These are phyloP conservation scores for Ambrosia trifida DNA, from an alignment of 129 eudicot species.

Conservation along the genomic window DNA sequence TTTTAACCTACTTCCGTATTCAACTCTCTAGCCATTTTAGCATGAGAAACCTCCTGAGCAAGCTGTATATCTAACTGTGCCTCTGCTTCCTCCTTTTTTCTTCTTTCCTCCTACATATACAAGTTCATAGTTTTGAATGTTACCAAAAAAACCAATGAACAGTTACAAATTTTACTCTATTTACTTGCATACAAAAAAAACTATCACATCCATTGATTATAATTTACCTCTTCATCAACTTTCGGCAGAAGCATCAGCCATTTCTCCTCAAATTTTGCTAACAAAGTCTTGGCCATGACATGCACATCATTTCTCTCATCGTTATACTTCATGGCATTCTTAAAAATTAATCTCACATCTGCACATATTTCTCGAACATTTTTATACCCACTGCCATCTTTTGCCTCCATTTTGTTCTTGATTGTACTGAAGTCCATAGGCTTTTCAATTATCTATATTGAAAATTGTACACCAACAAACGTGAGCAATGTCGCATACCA, in stretches of 20 bases:
- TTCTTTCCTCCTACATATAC: conserved; percentile 64
- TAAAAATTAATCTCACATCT: conserved; percentile 82
- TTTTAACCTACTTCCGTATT: conserved; percentile 51
- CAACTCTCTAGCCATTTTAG: conserved; percentile 75
- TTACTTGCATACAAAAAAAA: background rate
- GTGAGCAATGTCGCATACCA: background rate
- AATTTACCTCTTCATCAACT: conserved; percentile 87
- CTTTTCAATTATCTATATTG: conserved; percentile 66
- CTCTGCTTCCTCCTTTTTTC: conserved; percentile 83
- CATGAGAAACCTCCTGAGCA: conserved; percentile 90
- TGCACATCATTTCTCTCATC: conserved; percentile 82
- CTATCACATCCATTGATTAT: background rate
- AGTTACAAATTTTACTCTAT: background rate
- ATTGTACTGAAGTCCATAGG: conserved; percentile 93
- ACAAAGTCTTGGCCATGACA: conserved; percentile 83
- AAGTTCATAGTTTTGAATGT: conserved; percentile 19
- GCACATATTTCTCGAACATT: conserved; percentile 81
- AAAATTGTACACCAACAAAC: conserved; percentile 22
- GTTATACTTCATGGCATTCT: conserved; percentile 87
- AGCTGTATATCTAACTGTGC: conserved; percentile 64
- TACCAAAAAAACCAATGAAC: conserved; percentile 13
- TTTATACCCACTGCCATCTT: conserved; percentile 78
- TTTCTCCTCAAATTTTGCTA: conserved; percentile 86
- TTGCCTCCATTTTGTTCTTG: conserved; percentile 72
- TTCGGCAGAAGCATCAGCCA: conserved; percentile 93